A percentile compares a stretch with the other conserved stretches of the same genome.
phyloP scores from a whole-genome alignment of 495 filamentous ascomycete genomes.

The Chaetomium fimeti region DNA sequence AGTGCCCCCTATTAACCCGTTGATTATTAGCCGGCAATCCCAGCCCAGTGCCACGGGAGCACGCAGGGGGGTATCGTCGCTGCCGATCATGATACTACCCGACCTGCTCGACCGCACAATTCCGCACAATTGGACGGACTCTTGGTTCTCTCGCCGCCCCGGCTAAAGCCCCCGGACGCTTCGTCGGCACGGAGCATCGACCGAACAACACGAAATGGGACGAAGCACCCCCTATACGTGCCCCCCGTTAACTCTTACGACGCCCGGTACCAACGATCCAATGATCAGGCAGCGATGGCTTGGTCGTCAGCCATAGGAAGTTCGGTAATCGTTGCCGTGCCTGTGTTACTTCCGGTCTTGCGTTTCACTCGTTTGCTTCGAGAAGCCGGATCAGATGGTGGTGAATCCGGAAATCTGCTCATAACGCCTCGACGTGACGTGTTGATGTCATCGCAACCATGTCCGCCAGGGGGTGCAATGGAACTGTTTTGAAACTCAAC shows the following conservation, averaged over 20 bases:
- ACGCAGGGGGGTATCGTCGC: constrained; percentile 4
- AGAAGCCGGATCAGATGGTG: not conserved
- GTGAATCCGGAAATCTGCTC: constrained; percentile 3
- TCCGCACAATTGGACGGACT: constrained; percentile 3
- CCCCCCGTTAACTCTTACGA: not conserved
- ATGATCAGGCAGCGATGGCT: not conserved
- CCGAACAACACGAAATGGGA: not conserved
- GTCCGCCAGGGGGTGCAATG: not conserved
- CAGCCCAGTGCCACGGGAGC: constrained; percentile 10
- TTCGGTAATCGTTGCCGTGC: constrained; percentile 11
- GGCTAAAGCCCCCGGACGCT: constrained; percentile 9
- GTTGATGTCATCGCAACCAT: not conserved
- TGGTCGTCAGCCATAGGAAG: not conserved
- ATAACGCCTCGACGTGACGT: not conserved
- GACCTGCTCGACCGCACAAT: not conserved
- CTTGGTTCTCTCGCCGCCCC: not conserved
- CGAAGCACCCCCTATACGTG: constrained; percentile 4
- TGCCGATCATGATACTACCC: constrained; percentile 4
- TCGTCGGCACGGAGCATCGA: constrained; percentile 11
- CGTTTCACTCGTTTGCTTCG: constrained; percentile 6
- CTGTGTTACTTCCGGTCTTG: not conserved
- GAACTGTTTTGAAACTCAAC: not conserved
- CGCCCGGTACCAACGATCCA: not conserved
- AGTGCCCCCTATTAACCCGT: constrained; percentile 22
- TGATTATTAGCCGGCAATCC: constrained; percentile 24